Evolutionary conservation across 352 stramenopile genomes (phyloP), one percentile per base, ranked within the genome.

Genomic region (Pythium brachiatum): DNA sequence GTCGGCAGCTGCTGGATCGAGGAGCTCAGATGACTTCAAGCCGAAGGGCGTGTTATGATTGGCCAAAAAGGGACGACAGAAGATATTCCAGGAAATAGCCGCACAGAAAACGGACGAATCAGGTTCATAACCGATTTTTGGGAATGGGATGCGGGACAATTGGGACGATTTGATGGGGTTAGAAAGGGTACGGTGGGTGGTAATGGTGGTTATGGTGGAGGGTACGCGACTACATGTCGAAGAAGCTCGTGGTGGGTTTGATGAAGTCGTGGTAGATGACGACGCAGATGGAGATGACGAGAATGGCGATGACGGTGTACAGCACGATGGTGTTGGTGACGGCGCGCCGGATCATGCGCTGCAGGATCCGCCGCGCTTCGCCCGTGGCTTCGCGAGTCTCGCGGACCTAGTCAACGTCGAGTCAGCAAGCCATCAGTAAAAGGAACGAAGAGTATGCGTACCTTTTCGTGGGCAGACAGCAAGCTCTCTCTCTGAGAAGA

Each of bases 221-320:
- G 16, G 16, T 50, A 27, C n/a, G 11, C n/a, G n/a, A 16, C 53
- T 56, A 57, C 57, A 63, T 52, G 34, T 63, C 57, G 39, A 67
- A 67, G 53, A 62, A 67, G 53, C 53, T 62, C 15, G 53, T 34
- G 7, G 44, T 29, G 26, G 53, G 26, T 31, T 76, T 72, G 68
- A 93, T 91, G 50, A 91, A 93, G 58, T 93, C 79, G 53, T 79
- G 77, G 66, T 93, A 93, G 41, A 90, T 69, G 12, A 93, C 80
- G 41, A 89, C 75, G 64, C 71, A 87, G 52, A 94, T 94, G 7
- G 79, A 73, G 18, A 70, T 70, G 20, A 90, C 63, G 60, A 94
- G 80, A 13, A 87, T 53, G 29, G 78, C 74, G 57, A 94, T 92
- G 36, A 84, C 80, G 43, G 79, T 89, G 68, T 89, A 93, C 53